Base-by-base conservation (phyloP, 2,329 filamentous ascomycete genomes). In the Fusarium albidum region DNA sequence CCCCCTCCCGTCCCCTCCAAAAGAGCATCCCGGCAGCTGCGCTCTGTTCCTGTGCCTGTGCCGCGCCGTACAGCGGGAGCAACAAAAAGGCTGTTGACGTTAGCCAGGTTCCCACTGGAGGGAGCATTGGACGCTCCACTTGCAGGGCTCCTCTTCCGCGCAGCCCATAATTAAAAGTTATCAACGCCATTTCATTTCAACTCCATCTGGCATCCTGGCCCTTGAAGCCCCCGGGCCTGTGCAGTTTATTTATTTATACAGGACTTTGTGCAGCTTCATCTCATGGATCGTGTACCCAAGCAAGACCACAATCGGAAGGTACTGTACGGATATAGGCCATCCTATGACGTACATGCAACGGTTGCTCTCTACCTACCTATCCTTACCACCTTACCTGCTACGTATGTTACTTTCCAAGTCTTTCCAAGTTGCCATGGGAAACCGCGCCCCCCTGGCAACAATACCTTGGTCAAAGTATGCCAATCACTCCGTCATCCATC, bases 181-280 rank as follows among this genome's bases (percentile, higher is more conserved):
- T 50, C 40, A 35, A 55, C 49, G 31, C 44, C 15, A 46, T 54
- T 46, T 49, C 33, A 47, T 58, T 61, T 61, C 40, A 28, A 49
- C 43, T 46, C 42, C 28, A 35, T 45, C 42, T 14, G 21, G 31
- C 21, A 45, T 39, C 26, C 26, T 53, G 15, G 44, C 14, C n/a
- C n/a, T n/a, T 39, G 10, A n/a, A 33, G 52, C 37, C 42, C 35
- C 29, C 28, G 26, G 18, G 35, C 14, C 28, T 34, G 40, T 34
- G n/a, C n/a, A n/a, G n/a, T n/a, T n/a, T n/a, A n/a, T n/a, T n/a
- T n/a, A n/a, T n/a, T n/a, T n/a, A n/a, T n/a, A n/a, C 37, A 42
- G 29, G 26, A 32, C 39, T 27, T 53, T 42, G 41, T 58, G 41
- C 48, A 37, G 28, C 28, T 6, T 17, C 14, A 34, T 5, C n/a